These are phyloP conservation scores for Cucumis melo DNA, from an alignment of 306 rosid genomes.

Conservation along the genomic window DNA sequence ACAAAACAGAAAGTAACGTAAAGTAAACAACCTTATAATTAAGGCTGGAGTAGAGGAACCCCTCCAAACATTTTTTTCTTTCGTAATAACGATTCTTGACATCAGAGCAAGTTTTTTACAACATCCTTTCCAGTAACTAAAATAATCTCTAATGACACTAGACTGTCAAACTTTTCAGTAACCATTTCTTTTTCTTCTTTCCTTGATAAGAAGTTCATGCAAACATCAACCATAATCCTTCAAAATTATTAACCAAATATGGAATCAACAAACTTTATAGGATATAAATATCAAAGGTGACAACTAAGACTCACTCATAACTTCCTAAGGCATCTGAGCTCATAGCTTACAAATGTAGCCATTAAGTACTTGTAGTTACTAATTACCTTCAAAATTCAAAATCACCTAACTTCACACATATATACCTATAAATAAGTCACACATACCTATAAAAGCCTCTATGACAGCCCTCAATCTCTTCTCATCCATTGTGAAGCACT, in stretches of 20 bases:
- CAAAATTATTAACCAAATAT: background rate
- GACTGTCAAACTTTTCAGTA: background rate
- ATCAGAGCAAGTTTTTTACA: background rate
- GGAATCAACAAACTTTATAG: background rate
- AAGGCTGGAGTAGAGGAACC: background rate
- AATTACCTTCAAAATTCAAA: background rate
- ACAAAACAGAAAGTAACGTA: background rate
- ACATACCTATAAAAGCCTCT: slow-evolving; percentile 43
- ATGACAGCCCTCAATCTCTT: slow-evolving; percentile 71
- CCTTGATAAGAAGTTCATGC: background rate
- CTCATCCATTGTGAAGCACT: slow-evolving; percentile 98
- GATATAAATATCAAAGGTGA: background rate
- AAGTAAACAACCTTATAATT: background rate
- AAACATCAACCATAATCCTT: background rate
- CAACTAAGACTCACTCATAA: background rate
- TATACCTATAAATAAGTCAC: slow-evolving; percentile 78
- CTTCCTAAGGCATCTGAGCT: background rate
- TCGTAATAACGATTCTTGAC: background rate
- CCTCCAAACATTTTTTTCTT: background rate
- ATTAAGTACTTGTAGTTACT: background rate
- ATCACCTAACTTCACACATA: slow-evolving; percentile 6
- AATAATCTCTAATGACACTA: background rate
- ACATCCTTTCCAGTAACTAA: background rate
- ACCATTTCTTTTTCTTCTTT: background rate
- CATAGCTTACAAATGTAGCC: background rate